Percentiles rank a stretch among this genome's conserved stretches.
phyloP scores from a whole-genome alignment of 2,329 filamentous ascomycete species.

The Hypoxylon sp. region DNA sequence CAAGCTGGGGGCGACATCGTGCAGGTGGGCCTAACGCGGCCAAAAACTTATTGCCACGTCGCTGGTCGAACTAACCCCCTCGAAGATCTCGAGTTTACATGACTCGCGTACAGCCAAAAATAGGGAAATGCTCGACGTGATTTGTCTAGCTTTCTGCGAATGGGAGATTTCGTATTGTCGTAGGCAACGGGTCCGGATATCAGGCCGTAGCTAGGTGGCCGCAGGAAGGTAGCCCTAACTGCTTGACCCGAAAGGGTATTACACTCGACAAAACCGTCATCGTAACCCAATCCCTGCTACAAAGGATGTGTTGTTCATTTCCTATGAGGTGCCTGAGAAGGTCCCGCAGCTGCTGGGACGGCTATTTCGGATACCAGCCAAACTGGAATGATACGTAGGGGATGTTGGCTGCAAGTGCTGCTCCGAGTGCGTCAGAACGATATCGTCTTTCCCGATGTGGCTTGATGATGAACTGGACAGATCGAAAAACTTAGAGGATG shows the following conservation, averaged over 20 bases:
- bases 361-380: constrained; percentile 43
- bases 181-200: constrained; percentile 42
- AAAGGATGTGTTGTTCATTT: constrained; percentile 43
- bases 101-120: constrained; percentile 43
- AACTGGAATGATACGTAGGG: constrained; percentile 45
- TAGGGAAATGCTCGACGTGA: constrained; percentile 36
- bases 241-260: constrained; percentile 36
- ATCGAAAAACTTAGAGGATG: constrained; percentile 31
- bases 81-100: constrained; percentile 47
- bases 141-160: constrained; percentile 41
- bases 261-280: constrained; percentile 37
- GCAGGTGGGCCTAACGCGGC: constrained; percentile 49
- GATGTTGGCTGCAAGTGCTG: constrained; percentile 48
- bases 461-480: constrained; percentile 49
- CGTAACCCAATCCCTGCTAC: constrained; percentile 39
- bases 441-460: constrained; percentile 49
- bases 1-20: constrained; percentile 46
- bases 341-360: constrained; percentile 38
- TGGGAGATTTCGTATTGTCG: constrained; percentile 43
- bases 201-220: constrained; percentile 42
- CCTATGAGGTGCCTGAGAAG: constrained; percentile 27
- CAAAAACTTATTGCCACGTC: constrained; percentile 51
- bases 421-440: constrained; percentile 38
- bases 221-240: constrained; percentile 41
- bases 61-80: constrained; percentile 45